Percentiles rank a stretch among this genome's conserved stretches.
These are phyloP conservation scores for Aspergillus sclerotioniger DNA, from an alignment of 495 filamentous ascomycete genomes.

Conservation along the genomic window DNA sequence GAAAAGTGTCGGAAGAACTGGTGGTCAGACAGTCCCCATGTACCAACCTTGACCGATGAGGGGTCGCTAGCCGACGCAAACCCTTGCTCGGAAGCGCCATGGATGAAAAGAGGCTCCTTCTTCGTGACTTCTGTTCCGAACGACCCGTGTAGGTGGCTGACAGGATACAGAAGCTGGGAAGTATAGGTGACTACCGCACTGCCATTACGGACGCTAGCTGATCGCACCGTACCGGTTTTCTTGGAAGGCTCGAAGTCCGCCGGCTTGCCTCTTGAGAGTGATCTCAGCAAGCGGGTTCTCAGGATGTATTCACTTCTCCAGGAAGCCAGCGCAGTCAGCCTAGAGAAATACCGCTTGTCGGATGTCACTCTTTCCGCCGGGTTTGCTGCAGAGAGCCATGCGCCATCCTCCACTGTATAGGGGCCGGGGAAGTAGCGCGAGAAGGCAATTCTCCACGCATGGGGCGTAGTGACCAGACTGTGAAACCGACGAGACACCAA, in stretches of 20 bases:
- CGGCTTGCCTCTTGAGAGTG: conserved; percentile 74
- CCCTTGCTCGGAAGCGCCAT: conserved; percentile 75
- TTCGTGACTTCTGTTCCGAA: conserved; percentile 63
- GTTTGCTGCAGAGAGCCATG: conserved; percentile 22
- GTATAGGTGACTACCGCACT: conserved; percentile 73
- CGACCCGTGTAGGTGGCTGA: conserved; percentile 72
- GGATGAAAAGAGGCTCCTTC: conserved; percentile 72
- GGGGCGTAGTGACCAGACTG: conserved; percentile 76
- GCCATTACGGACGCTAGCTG: conserved; percentile 49
- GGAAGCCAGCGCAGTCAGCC: conserved; percentile 73
- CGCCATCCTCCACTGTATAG: conserved; percentile 41
- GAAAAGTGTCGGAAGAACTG: conserved; percentile 71
- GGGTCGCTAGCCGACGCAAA: conserved; percentile 74
- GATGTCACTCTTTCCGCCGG: conserved; percentile 52
- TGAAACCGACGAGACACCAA: conserved; percentile 85
- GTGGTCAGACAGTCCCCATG: conserved; percentile 77
- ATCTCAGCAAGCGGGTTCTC: conserved; percentile 78
- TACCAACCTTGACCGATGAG: conserved; percentile 71
- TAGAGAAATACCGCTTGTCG: conserved; percentile 72
- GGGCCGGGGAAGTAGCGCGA: conserved; percentile 81
- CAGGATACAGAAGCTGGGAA: conserved; percentile 69
- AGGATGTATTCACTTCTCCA: conserved; percentile 94
- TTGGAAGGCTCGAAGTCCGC: conserved; percentile 53
- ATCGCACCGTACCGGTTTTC: conserved; percentile 47
- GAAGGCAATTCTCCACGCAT: conserved; percentile 89